These are phyloP conservation scores for Cadophora sp. DNA, from an alignment of 2,329 filamentous ascomycete species.

Conservation along the genomic window DNA sequence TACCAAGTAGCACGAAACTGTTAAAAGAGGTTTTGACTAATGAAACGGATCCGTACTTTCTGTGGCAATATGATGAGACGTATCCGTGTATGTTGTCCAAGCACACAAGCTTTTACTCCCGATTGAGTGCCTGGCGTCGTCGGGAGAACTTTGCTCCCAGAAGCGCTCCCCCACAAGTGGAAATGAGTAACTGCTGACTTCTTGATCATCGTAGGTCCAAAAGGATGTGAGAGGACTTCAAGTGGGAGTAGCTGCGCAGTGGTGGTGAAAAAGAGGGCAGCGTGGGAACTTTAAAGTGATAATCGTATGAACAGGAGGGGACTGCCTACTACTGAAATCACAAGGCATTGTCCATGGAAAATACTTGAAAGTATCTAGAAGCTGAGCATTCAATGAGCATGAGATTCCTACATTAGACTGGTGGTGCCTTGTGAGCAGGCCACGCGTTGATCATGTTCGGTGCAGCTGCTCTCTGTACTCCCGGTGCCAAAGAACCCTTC, in stretches of 20 bases:
- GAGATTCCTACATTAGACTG: constrained; percentile 20
- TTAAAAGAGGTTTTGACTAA: constrained; percentile 54
- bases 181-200: background rate
- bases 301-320: background rate
- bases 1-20: constrained; percentile 48
- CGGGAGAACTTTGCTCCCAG: too few species aligned
- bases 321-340: background rate
- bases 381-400: background rate
- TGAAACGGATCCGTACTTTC: constrained; percentile 60
- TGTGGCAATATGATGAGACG: constrained; percentile 56
- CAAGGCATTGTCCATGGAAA: too few species aligned
- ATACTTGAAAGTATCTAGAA: too few species aligned
- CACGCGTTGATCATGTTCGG: constrained; percentile 33
- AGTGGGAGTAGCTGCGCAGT: constrained; percentile 24
- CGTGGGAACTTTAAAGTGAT: constrained; percentile 20
- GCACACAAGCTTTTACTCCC: too few species aligned
- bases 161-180: too few species aligned
- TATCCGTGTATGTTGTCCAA: constrained; percentile 19
- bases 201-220: constrained; percentile 17
- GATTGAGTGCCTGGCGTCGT: too few species aligned
- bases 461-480: constrained; percentile 36
- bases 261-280: background rate
- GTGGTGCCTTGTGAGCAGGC: constrained; percentile 36
- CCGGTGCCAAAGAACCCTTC: constrained; percentile 33
- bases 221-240: constrained; percentile 31